Conservation (phyloP, 169 alveolate genomes). For the Theileria parva region DNA sequence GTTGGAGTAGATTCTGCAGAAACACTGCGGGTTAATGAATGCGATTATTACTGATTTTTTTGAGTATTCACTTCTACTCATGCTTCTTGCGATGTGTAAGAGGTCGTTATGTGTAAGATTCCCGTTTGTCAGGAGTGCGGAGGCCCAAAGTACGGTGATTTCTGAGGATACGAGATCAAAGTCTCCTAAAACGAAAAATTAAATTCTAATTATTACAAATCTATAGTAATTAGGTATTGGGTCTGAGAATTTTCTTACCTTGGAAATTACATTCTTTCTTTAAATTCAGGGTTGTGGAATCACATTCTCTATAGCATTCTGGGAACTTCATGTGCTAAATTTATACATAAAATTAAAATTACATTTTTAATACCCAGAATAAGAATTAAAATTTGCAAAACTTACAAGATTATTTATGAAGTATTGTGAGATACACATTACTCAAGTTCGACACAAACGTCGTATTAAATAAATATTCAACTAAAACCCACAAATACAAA, state of each 20-base stretch:
- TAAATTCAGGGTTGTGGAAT: slow-evolving; percentile 32
- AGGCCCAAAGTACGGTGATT: slow-evolving; percentile 61
- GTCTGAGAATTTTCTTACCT: slow-evolving; percentile 14
- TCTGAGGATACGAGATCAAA: slow-evolving; percentile 21
- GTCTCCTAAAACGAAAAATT: background rate
- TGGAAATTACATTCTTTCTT: slow-evolving; percentile 14
- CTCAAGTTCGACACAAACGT: background rate
- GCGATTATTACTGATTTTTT: slow-evolving; percentile 31
- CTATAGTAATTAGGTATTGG: background rate
- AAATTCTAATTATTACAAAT: background rate
- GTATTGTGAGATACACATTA: background rate
- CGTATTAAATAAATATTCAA: background rate
- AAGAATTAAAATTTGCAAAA: background rate
- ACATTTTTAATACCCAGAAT: background rate
- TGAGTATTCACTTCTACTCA: slow-evolving; percentile 51
- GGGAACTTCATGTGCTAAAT: slow-evolving; percentile 1
- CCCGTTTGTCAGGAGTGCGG: slow-evolving; percentile 28
- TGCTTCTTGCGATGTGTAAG: slow-evolving; percentile 52
- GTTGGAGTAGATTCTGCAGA: slow-evolving; percentile 59
- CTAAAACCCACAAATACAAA: background rate
- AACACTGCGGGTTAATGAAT: slow-evolving; percentile 29
- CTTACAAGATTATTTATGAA: background rate
- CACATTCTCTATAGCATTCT: slow-evolving; percentile 13
- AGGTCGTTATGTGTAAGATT: slow-evolving; percentile 50
- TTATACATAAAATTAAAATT: background rate